phyloP scores from a whole-genome alignment of 352 stramenopile species.

The Hyaloperonospora brassicae region DNA sequence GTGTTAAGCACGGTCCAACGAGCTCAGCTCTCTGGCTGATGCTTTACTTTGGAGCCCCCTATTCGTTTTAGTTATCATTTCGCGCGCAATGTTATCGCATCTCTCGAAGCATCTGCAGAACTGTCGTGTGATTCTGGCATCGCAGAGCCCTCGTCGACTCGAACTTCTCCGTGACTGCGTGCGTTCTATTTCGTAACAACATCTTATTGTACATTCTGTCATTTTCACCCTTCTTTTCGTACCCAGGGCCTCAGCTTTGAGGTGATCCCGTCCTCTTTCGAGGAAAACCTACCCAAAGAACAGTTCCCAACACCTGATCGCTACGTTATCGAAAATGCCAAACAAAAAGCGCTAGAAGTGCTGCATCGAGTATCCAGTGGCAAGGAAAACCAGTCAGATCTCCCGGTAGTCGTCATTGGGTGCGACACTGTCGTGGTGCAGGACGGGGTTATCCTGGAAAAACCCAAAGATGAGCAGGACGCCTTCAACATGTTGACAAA shows the following conservation, averaged over 20 bases:
- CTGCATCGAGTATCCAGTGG: conserved; percentile 30
- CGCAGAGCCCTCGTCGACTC: conserved; percentile 67
- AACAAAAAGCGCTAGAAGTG: conserved; percentile 73
- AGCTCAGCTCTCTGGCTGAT: too few relatives aligned
- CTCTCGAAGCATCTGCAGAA: conserved; percentile 35
- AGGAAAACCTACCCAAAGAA: conserved; percentile 74
- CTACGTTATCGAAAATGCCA: conserved; percentile 76
- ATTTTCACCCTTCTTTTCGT: background rate
- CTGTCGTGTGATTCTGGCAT: conserved; percentile 64
- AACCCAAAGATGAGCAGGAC: conserved; percentile 74
- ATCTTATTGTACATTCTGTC: background rate
- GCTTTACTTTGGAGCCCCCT: too few relatives aligned
- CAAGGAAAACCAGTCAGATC: conserved; percentile 1
- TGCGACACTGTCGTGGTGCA: conserved; percentile 87
- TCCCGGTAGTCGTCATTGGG: conserved; percentile 55
- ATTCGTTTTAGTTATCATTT: too few relatives aligned
- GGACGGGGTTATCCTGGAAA: conserved; percentile 84
- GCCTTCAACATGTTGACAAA: conserved; percentile 72
- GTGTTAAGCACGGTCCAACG: too few relatives aligned
- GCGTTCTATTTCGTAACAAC: conserved; percentile 8
- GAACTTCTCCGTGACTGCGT: conserved; percentile 70
- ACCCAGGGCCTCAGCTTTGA: conserved; percentile 59
- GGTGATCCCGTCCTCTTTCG: conserved; percentile 73
- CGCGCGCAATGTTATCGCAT: conserved; percentile 36
- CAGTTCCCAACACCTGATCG: conserved; percentile 53